Evolutionary conservation across 2,329 filamentous ascomycete genomes (phyloP), one percentile per base, ranked within the genome.

Genomic region (Trichoderma sp.): DNA sequence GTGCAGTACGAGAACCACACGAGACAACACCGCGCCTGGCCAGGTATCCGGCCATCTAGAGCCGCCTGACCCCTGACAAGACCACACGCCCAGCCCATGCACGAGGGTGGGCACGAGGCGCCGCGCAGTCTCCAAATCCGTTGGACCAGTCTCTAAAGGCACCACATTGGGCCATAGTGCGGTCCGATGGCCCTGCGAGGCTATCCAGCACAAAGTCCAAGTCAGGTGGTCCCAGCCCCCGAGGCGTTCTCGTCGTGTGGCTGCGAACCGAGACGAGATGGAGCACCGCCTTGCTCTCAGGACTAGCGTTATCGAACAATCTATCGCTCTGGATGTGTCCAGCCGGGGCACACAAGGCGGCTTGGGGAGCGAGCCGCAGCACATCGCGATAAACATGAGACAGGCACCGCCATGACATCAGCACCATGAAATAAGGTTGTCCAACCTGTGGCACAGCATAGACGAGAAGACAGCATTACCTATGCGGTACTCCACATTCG

Each of bases 211-310:
- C n/a, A 37, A 26, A 24, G 4, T n/a, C 26, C 28, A 66, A 66
- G 64, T 66, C 39, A 58, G 64, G 64, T 66, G 64, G 54, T 37
- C 39, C 64, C 64, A 66, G 64, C 64, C 64, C 65, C 65, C 65
- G 46, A 68, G 65, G 65, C 65, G 56, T 68, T 60, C 65, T 68
- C n/a, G 56, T 49, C n/a, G 24, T n/a, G 24, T n/a, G 39, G n/a
- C 32, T 26, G 32, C 43, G 24, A 30, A 34, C 32, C 59, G 18
- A 24, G 18, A 30, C 30, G 30, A 37, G 55, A 21, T 11, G 43
- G 30, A 64, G 58, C 67, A 68, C 59, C 43, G 67, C 67, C 67
- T 49, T 54, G 58, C 34, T 14, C 51, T 66, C 37, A 54, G 37
- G 28, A 10, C 37, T 56, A 58, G 54, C 30, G 32, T 58, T 55